These are phyloP conservation scores for Euphrasia arctica DNA, from an alignment of 305 asterid species.

Conservation along the genomic window DNA sequence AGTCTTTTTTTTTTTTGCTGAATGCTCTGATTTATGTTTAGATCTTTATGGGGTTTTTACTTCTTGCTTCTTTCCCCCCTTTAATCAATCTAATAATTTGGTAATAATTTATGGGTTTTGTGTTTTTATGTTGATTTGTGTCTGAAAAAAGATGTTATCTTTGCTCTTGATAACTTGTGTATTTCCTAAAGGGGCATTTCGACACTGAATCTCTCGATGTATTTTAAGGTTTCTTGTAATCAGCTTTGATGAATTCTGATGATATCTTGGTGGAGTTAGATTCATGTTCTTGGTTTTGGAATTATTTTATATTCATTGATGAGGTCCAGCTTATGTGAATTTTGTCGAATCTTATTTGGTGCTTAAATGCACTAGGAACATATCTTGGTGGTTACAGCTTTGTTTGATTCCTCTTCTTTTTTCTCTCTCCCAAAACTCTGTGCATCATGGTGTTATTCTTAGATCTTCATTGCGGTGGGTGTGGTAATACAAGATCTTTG, in stretches of 20 bases:
- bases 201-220: constrained; percentile 17
- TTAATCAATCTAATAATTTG: neutral
- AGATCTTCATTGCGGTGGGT: neutral
- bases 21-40: neutral
- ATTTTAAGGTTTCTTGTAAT: constrained; percentile 21
- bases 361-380: neutral
- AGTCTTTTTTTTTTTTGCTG: neutral
- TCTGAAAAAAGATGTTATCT: too few species aligned
- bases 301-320: neutral
- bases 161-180: too few species aligned
- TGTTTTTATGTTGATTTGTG: neutral
- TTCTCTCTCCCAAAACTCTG: neutral
- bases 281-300: neutral
- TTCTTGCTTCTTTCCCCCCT: neutral
- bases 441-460: neutral
- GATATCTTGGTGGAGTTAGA: neutral
- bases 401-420: neutral
- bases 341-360: neutral
- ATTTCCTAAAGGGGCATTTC: too few species aligned
- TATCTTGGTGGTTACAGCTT: neutral
- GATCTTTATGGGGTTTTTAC: neutral
- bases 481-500: neutral
- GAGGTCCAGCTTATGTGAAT: neutral
- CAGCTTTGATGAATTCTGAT: constrained; percentile 19
- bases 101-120: too few species aligned